Conservation (phyloP, 345 rosid species). For the Ceriops zippeliana region DNA sequence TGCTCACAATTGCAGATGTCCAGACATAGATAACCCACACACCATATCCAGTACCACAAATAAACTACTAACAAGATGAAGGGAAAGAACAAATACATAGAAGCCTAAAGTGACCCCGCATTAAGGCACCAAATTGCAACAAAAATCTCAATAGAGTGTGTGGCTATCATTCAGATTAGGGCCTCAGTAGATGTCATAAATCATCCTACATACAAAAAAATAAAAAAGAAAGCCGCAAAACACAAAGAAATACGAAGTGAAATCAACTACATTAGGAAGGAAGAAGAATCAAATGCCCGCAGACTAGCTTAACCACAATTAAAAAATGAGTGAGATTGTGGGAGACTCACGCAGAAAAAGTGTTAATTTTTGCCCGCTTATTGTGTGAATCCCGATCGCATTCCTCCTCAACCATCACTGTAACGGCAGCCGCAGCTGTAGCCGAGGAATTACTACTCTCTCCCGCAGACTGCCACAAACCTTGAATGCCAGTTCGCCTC, state of each 20-base stretch:
- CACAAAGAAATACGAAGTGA: too few species aligned
- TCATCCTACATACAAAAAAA: not conserved
- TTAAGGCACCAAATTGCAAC: not conserved
- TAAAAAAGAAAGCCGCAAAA: not conserved
- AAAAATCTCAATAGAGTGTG: not conserved
- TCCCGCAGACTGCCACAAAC: slow-evolving; percentile 34
- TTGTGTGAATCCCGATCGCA: slow-evolving; percentile 37
- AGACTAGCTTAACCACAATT: not conserved
- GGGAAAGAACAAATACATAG: too few species aligned
- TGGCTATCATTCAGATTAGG: not conserved
- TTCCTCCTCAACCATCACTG: slow-evolving; percentile 26
- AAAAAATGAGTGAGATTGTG: not conserved
- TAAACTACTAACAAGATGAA: too few species aligned
- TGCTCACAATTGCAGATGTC: too few species aligned
- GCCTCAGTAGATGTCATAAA: not conserved
- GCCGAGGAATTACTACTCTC: slow-evolving; percentile 53
- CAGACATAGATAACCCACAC: too few species aligned
- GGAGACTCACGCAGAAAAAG: slow-evolving; percentile 47
- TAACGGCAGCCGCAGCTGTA: slow-evolving; percentile 13
- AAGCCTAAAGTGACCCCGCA: too few species aligned
- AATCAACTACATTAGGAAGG: not conserved
- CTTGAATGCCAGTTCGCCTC: slow-evolving; percentile 24
- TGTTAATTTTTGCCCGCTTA: slow-evolving; percentile 80
- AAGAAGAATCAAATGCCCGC: too few species aligned
- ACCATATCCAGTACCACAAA: too few species aligned